Base-by-base conservation (phyloP, 2,329 filamentous ascomycete species). In the Mycosphaerella sp. region DNA sequence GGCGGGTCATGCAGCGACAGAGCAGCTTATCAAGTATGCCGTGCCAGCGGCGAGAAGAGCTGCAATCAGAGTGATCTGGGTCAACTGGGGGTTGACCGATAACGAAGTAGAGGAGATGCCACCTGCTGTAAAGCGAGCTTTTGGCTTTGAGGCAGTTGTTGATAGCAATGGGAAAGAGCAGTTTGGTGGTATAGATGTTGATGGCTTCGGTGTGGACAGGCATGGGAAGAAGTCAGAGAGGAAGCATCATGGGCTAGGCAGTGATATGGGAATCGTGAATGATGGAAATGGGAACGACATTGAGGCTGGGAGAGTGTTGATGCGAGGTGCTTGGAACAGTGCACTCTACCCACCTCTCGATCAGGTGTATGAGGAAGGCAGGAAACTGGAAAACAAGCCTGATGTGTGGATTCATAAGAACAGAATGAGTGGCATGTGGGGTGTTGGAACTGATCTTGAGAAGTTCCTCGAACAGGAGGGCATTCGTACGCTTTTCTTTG, bases 51-150 rank as follows among this genome's bases (percentile, higher is more conserved):
- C 77, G 34, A 68, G 79, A 40, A 68, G 72, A 49, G 68, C 70
- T n/a, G 77, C 74, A 1, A 72, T 81, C 14, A 68, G 74, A 62
- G 45, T 79, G 16, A 64, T 79, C 16, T 79, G 76, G 75, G 67
- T 79, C 39, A 80, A 79, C 59, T 82, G 79, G 79, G 79, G 78
- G 2, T 66, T 82, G 34, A 77, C 71, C 0, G 73, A 79, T n/a
- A 57, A 66, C 14, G 78, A 81, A 57, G 61, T 81, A 12, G 59
- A 61, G 2, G 62, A 55, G 2, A 75, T 82, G 69, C 78, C 79
- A 6, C 75, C 79, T 6, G 69, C 69, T 12, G 68, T 76, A 4
- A 62, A 72, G 46, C 65, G 74, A 10, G 70, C 74, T 12, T 82
- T 82, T 62, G 72, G 75, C 6, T 69, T 69, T 40, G 61, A 64